phyloP scores from a whole-genome alignment of 257 asterid genomes.

The Penstemon eatonii region DNA sequence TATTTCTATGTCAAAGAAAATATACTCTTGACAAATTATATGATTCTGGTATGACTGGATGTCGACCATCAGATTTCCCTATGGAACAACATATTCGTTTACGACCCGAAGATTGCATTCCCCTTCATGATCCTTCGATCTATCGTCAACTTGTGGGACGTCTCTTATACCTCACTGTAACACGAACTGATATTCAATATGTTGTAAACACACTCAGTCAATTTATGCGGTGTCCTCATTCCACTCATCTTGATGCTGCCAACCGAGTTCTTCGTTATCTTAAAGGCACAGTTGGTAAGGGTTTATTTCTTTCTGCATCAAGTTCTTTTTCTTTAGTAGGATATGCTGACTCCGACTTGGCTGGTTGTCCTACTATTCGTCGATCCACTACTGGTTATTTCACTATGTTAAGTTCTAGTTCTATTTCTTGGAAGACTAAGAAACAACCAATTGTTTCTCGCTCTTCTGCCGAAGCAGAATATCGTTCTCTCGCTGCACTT shows the following conservation, averaged over 20 bases:
- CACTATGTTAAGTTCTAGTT: neutral
- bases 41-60: neutral
- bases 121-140: neutral
- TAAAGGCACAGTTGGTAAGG: too few species aligned
- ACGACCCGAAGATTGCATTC: neutral
- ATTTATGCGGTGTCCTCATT: too few species aligned
- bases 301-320: too few species aligned
- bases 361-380: neutral
- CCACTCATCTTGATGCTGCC: too few species aligned
- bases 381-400: neutral
- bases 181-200: too few species aligned
- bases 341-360: too few species aligned
- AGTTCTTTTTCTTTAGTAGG: too few species aligned
- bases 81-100: constrained; percentile 16
- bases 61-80: neutral
- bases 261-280: too few species aligned
- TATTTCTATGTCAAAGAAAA: constrained; percentile 17
- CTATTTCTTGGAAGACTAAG: neutral
- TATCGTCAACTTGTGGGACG: too few species aligned
- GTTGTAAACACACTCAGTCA: too few species aligned
- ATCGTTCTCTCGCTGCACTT: neutral
- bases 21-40: constrained; percentile 7
- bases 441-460: neutral
- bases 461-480: neutral
- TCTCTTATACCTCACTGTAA: too few species aligned